Evolutionary conservation across 139 green algal genomes (phyloP), one percentile per base, ranked within the genome.

Genomic region (Micractinium conductrix): DNA sequence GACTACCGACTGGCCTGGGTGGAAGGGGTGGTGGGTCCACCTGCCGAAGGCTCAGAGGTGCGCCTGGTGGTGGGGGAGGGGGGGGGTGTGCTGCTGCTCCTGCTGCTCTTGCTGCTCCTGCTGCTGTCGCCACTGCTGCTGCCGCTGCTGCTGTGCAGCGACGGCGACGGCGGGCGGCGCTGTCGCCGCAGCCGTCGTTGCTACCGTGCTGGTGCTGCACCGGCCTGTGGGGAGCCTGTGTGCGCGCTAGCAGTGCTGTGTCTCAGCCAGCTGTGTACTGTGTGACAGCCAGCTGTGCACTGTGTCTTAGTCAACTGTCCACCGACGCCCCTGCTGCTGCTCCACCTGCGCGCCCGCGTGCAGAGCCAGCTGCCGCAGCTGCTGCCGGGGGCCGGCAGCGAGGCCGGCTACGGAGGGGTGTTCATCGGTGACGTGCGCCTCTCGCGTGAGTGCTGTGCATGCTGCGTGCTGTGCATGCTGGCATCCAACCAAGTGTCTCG

Each of bases 401-500:
- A 87, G 37, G 65, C 63, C 30, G 69, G 22, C 8, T 85, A 90
- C 17, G 89, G 89, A 28, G 92, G 90, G 21, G 84, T 94, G 53
- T 95, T 94, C 78, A 92, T 95, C 48, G 90, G 89, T 19, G 90
- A 94, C 65, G 85, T 93, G 19, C 78, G 86, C 24, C 86, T 96
- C 38, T 95, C 91, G 14, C 70, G 81, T 86, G 81, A 9, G 70
- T 58, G 48, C 48, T 24, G 48, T 24, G 48, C 48, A 24, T 58
- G 16, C 10, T 24, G 12, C 14, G 12, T 58, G 48, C 48, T 58
- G 48, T 58, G 10, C 12, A 62, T 14, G 71, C 69, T 75, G 40
- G 26, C 28, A 14, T n/a, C 69, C 69, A 69, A 3, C 26, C 62
- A 69, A 38, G 35, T 24, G 10, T 7, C 33, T 19, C 22, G 6